Percentiles rank a stretch among this genome's conserved stretches.
phyloP scores from a whole-genome alignment of 1,284 basidiomycete species.

The Testicularia cyperi region DNA sequence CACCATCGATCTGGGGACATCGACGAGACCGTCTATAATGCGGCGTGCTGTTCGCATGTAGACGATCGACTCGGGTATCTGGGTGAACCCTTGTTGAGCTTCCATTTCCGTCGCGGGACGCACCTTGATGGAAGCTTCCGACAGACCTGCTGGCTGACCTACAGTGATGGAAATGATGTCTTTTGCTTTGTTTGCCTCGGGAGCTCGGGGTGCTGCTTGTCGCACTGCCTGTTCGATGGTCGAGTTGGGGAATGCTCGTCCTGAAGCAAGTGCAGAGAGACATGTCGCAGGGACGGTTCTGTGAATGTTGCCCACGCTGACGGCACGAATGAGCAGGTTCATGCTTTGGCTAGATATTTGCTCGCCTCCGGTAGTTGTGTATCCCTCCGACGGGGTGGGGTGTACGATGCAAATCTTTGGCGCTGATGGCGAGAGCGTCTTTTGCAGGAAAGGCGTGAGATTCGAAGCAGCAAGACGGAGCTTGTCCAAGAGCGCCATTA shows the following conservation, averaged over 20 bases:
- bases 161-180: conserved; percentile 40
- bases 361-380: conserved; percentile 40
- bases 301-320: conserved; percentile 53
- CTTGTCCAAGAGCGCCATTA: conserved; percentile 38
- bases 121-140: conserved; percentile 37
- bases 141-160: conserved; percentile 55
- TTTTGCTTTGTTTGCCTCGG: not conserved
- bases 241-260: conserved; percentile 26
- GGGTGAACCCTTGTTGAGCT: not conserved
- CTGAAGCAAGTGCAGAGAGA: conserved; percentile 47
- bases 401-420: conserved; percentile 58
- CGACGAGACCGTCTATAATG: conserved; percentile 44
- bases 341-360: conserved; percentile 14
- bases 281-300: conserved; percentile 53
- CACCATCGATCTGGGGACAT: too few relatives aligned
- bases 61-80: conserved; percentile 33
- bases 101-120: not conserved
- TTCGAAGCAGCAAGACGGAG: conserved; percentile 32
- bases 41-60: conserved; percentile 47
- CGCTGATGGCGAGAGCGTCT: conserved; percentile 38
- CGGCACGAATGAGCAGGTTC: conserved; percentile 48
- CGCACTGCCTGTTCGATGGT: conserved; percentile 21
- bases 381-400: conserved; percentile 17
- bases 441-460: conserved; percentile 18
- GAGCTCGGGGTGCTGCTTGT: not conserved